These are phyloP conservation scores for Arachnopeziza araneosa DNA, from an alignment of 2,329 filamentous ascomycete genomes.

Conservation along the genomic window DNA sequence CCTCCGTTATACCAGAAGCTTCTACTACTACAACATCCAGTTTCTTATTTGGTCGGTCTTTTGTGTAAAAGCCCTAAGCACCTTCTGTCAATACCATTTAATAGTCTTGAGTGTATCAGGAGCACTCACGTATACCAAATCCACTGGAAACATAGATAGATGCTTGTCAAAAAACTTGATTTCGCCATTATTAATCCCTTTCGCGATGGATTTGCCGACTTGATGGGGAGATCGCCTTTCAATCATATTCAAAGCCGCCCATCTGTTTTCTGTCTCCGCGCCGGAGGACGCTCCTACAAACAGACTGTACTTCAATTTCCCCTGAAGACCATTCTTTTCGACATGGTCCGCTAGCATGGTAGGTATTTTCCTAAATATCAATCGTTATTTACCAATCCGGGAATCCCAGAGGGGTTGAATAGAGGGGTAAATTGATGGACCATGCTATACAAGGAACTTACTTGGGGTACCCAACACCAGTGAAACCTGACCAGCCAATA, in stretches of 20 bases:
- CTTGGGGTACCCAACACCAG: slow-evolving; percentile 86
- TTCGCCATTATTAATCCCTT: slow-evolving; percentile 81
- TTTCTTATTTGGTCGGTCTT: slow-evolving; percentile 63
- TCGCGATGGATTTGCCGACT: slow-evolving; percentile 84
- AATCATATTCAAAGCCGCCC: slow-evolving; percentile 88
- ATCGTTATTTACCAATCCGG: slow-evolving; percentile 11
- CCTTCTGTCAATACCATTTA: slow-evolving; percentile 6
- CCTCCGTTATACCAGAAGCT: slow-evolving; percentile 79
- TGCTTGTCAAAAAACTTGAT: slow-evolving; percentile 96
- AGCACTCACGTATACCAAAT: slow-evolving; percentile 66
- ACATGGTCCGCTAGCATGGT: slow-evolving; percentile 82
- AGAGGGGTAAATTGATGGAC: background rate
- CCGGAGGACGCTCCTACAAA: slow-evolving; percentile 89
- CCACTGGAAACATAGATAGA: slow-evolving; percentile 84
- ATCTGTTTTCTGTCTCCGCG: slow-evolving; percentile 81
- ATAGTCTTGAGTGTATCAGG: background rate
- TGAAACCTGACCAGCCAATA: slow-evolving; percentile 88
- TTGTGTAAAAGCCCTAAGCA: slow-evolving; percentile 69
- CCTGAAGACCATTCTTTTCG: slow-evolving; percentile 78
- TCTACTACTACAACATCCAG: slow-evolving; percentile 83
- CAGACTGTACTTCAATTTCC: slow-evolving; percentile 77
- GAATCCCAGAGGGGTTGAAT: background rate
- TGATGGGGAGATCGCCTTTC: slow-evolving; percentile 79
- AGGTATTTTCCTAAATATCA: slow-evolving; percentile 63
- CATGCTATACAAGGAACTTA: slow-evolving; percentile 36